These are phyloP conservation scores for Fonsecaea nubica DNA, from an alignment of 2,329 filamentous ascomycete genomes.

Conservation along the genomic window DNA sequence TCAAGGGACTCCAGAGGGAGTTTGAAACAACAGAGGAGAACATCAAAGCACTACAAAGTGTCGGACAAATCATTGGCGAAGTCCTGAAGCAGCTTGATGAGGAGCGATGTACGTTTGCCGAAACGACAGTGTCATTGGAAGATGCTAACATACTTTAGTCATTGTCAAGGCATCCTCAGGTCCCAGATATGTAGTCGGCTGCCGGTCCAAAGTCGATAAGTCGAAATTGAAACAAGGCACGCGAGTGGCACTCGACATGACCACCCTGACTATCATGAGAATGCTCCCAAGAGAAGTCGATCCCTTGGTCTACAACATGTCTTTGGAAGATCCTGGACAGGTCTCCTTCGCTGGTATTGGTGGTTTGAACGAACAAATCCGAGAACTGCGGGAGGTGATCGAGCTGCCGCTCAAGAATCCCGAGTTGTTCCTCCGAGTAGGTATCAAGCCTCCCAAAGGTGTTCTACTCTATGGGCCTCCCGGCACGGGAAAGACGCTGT, in stretches of 20 bases:
- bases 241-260: slow-evolving; percentile 97
- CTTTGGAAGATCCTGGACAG: slow-evolving; percentile 94
- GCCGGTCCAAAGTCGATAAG: slow-evolving; percentile 98
- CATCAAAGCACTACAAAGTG: slow-evolving; percentile 98
- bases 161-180: slow-evolving; percentile 98
- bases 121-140: not conserved
- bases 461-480: slow-evolving; percentile 95
- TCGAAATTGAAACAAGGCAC: slow-evolving; percentile 97
- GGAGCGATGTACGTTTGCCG: slow-evolving; percentile 79
- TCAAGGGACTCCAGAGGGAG: slow-evolving; percentile 92
- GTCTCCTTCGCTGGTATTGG: slow-evolving; percentile 98
- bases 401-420: slow-evolving; percentile 98
- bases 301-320: slow-evolving; percentile 99
- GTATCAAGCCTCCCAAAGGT: slow-evolving; percentile 98
- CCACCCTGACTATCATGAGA: slow-evolving; percentile 98
- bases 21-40: slow-evolving; percentile 98
- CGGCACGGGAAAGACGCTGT: slow-evolving; percentile 93
- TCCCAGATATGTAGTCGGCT: slow-evolving; percentile 96
- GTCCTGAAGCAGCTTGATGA: slow-evolving; percentile 98
- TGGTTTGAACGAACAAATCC: slow-evolving; percentile 96
- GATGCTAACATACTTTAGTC: slow-evolving; percentile 61
- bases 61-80: slow-evolving; percentile 98
- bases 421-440: slow-evolving; percentile 93
- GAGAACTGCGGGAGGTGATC: slow-evolving; percentile 96
- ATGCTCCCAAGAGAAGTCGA: slow-evolving; percentile 99